Base-by-base conservation (phyloP, 805 yeast species). In the Pichia rugopelliculosa region DNA sequence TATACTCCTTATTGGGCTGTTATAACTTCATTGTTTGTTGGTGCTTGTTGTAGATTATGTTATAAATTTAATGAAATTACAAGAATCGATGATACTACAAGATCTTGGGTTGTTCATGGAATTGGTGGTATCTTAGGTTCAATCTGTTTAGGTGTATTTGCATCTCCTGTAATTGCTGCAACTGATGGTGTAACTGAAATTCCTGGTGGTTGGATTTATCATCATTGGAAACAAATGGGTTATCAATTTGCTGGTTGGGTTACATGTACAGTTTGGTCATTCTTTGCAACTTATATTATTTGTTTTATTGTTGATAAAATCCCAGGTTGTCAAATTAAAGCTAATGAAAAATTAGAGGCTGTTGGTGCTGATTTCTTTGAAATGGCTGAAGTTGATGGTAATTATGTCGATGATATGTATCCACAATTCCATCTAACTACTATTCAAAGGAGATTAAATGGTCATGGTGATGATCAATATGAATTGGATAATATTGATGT, bases 331-430 rank as follows among this genome's bases (percentile, higher is more conserved):
- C 62, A 70, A 48, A 59, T 76, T 53, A 71, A 75, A 58, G 75
- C 71, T 8, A 41, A 62, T 20, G 70, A 62, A 18, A 77, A 70
- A 53, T 76, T 64, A 21, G 80, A 76, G 59, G 71, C 67, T 38
- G 64, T 71, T 69, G 81, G 80, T 27, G 68, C 75, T 68, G 81
- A 76, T 55, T 54, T 66, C 44, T 68, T 55, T 44, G 79, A 76
- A 54, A 72, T 75, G 75, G 72, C 72, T n/a, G 80, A 76, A 47
- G 56, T 65, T 25, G 76, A 72, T 53, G 66, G 68, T 36, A 30
- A 37, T n/a, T 64, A 50, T 8, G 46, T 47, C 18, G 57, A 56
- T 41, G 52, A 44, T 27, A 45, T 47, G 36, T 49, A 43, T 21
- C 52, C 48, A 22, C 45, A 36, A 13, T 49, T 52, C 38, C 44